Percentiles rank a stretch among this genome's conserved stretches.
These are phyloP conservation scores for Aspergillus sp. DNA, from an alignment of 2,329 filamentous ascomycete species.

Conservation along the genomic window DNA sequence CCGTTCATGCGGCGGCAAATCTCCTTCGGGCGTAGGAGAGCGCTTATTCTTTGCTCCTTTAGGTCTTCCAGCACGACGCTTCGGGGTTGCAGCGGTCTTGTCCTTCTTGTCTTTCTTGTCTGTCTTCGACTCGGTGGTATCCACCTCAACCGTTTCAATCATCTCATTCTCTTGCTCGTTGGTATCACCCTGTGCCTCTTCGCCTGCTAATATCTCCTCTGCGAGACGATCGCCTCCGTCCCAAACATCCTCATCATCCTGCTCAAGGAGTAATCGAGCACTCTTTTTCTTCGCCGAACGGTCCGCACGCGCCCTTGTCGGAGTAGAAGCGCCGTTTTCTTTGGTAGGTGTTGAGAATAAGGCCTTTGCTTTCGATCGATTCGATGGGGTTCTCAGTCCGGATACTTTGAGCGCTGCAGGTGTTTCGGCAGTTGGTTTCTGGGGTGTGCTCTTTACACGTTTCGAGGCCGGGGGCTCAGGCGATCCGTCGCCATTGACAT, in stretches of 20 bases:
- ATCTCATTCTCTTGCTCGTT: conserved; percentile 22
- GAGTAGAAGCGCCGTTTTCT: conserved; percentile 47
- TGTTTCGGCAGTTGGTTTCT: conserved; percentile 28
- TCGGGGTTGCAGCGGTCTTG: conserved; percentile 49
- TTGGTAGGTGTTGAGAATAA: conserved; percentile 45
- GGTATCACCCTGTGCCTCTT: conserved; percentile 30
- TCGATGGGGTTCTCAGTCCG: conserved; percentile 38
- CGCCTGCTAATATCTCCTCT: conserved; percentile 63
- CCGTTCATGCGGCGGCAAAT: conserved; percentile 82
- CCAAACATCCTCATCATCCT: conserved; percentile 64
- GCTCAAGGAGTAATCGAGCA: conserved; percentile 71
- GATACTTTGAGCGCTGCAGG: conserved; percentile 34
- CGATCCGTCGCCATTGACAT: conserved; percentile 23
- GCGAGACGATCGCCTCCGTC: conserved; percentile 68
- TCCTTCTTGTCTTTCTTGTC: conserved; percentile 44
- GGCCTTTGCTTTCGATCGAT: conserved; percentile 35
- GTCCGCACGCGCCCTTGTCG: conserved; percentile 68
- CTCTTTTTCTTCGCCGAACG: conserved; percentile 86
- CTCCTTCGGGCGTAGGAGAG: conserved; percentile 75
- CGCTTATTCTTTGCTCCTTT: conserved; percentile 59
- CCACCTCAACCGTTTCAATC: conserved; percentile 33
- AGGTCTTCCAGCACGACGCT: conserved; percentile 56
- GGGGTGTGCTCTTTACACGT: conserved; percentile 31
- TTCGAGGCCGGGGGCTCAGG: conserved; percentile 27
- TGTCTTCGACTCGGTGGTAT: conserved; percentile 32